Percentiles rank a stretch among this genome's conserved stretches.
Evolutionary conservation across 2,329 filamentous ascomycete species (phyloP).

Genomic region (Epichloe uncinata): DNA sequence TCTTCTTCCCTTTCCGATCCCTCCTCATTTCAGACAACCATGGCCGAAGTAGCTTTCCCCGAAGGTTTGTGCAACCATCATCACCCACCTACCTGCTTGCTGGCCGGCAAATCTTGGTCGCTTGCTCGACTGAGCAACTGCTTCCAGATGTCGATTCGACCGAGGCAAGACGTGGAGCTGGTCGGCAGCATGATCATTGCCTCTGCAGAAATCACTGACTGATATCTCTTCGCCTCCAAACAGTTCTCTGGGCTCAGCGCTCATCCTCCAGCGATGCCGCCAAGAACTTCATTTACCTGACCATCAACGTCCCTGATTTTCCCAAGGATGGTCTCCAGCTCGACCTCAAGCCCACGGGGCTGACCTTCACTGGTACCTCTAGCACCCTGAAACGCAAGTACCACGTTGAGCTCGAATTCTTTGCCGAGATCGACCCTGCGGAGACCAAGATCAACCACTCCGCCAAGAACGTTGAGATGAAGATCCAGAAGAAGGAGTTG

Average conservation of each 20-base stretch:
- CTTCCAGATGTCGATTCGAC: neutral
- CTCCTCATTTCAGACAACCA: constrained; percentile 4
- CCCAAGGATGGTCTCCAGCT: constrained; percentile 63
- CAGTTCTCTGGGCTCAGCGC: constrained; percentile 97
- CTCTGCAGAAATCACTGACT: neutral
- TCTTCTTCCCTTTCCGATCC: neutral
- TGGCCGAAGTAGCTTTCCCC: constrained; percentile 21
- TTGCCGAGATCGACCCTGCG: constrained; percentile 73
- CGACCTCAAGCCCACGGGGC: constrained; percentile 61
- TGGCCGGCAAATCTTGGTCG: neutral
- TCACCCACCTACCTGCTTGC: neutral
- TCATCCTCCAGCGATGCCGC: constrained; percentile 64
- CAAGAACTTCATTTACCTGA: constrained; percentile 93
- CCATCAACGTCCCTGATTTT: constrained; percentile 80
- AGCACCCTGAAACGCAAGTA: constrained; percentile 78
- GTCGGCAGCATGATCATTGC: neutral
- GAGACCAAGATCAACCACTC: constrained; percentile 83
- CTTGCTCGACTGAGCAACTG: neutral
- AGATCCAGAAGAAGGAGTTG: constrained; percentile 93
- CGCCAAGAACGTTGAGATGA: constrained; percentile 73
- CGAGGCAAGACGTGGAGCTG: neutral
- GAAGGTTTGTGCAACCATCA: constrained; percentile 20
- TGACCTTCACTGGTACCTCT: constrained; percentile 75
- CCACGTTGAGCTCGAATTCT: constrained; percentile 77
- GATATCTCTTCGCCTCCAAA: neutral